phyloP scores from a whole-genome alignment of 2,329 filamentous ascomycete genomes.

The Aspergillus persii region DNA sequence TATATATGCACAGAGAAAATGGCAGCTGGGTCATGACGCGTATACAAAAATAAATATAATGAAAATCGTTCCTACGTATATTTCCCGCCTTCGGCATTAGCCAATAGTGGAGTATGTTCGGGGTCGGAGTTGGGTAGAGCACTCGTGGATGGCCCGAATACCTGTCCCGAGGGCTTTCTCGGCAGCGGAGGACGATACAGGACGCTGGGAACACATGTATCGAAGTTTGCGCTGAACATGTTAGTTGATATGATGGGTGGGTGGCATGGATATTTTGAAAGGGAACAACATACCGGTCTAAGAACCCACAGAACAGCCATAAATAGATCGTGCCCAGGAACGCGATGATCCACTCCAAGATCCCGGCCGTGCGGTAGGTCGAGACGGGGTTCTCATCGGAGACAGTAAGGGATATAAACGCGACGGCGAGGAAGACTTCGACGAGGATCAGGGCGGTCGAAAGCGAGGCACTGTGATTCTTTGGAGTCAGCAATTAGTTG shows the following conservation, averaged over 20 bases:
- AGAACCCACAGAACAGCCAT: conserved; percentile 22
- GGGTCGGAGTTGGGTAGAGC: neutral
- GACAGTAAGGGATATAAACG: conserved; percentile 18
- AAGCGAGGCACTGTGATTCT: conserved; percentile 14
- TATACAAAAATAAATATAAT: neutral
- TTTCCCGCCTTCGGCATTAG: neutral
- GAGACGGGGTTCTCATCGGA: conserved; percentile 10
- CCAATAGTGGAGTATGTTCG: conserved; percentile 11
- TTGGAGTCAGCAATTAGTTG: neutral
- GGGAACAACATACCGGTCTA: conserved; percentile 14
- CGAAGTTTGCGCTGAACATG: conserved; percentile 6
- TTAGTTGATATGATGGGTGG: neutral
- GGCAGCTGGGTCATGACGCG: neutral
- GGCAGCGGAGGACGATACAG: conserved; percentile 5
- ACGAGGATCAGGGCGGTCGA: conserved; percentile 20
- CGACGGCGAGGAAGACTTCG: conserved; percentile 16
- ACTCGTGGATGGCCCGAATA: neutral
- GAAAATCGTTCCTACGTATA: conserved; percentile 8
- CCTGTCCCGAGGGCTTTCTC: neutral
- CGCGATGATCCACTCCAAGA: conserved; percentile 23
- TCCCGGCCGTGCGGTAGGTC: conserved; percentile 15
- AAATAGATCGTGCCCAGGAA: conserved; percentile 21
- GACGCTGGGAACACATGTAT: conserved; percentile 12
- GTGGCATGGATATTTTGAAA: no score
- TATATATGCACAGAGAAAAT: neutral